Evolutionary conservation across 345 rosid species (phyloP).

Genomic region (Euphorbia pulcherrima): DNA sequence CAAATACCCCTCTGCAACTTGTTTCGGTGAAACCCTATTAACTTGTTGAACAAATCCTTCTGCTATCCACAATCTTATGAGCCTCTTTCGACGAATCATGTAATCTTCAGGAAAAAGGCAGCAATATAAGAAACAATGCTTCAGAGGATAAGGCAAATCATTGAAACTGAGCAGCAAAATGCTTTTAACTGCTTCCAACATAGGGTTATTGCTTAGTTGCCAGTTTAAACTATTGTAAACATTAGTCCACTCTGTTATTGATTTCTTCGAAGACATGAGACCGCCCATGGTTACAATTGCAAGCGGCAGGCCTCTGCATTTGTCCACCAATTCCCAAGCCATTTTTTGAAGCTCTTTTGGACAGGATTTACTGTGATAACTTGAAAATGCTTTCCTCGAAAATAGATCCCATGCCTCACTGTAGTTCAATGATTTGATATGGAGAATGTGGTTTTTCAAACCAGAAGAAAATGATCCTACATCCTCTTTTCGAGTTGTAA

Average conservation of each 20-base stretch:
- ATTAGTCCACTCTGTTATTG: slow-evolving; percentile 17
- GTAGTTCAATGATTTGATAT: neutral
- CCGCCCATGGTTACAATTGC: slow-evolving; percentile 22
- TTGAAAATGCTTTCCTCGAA: slow-evolving; percentile 18
- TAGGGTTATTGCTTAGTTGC: slow-evolving; percentile 27
- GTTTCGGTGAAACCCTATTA: slow-evolving; percentile 19
- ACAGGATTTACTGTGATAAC: neutral
- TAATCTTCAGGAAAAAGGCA: slow-evolving; percentile 31
- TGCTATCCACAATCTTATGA: slow-evolving; percentile 35
- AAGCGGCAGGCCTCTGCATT: slow-evolving; percentile 18
- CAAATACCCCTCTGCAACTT: slow-evolving; percentile 32
- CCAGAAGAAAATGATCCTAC: neutral
- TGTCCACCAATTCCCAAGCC: slow-evolving; percentile 6
- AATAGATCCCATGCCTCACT: slow-evolving; percentile 20
- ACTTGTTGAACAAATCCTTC: slow-evolving; percentile 32
- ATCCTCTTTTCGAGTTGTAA: slow-evolving; percentile 23
- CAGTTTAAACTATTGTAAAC: slow-evolving; percentile 29
- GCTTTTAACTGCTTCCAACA: slow-evolving; percentile 26
- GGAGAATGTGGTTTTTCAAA: neutral
- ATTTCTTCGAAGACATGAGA: slow-evolving; percentile 15
- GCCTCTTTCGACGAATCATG: slow-evolving; percentile 22
- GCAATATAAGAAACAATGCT: slow-evolving; percentile 24
- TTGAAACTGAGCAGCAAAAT: slow-evolving; percentile 35
- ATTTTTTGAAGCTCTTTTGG: slow-evolving; percentile 5
- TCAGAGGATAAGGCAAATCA: slow-evolving; percentile 23